A percentile compares a stretch with the other conserved stretches of the same genome.
phyloP scores from a whole-genome alignment of 805 yeast genomes.

The Monosporozyma solicola region DNA sequence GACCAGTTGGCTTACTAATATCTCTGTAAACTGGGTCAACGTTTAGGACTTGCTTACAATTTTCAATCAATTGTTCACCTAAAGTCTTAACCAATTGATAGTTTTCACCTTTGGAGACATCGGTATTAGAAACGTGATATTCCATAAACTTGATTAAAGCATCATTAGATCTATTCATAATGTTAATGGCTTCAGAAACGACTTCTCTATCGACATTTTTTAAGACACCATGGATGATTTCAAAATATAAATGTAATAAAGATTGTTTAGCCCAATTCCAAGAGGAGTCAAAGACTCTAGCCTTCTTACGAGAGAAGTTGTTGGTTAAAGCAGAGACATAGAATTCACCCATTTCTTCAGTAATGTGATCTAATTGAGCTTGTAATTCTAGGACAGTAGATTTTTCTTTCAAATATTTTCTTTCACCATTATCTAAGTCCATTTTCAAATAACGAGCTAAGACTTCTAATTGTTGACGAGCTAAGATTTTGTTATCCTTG shows the following conservation, averaged over 20 bases:
- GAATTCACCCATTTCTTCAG: conserved; percentile 75
- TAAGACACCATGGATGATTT: conserved; percentile 89
- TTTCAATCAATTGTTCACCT: conserved; percentile 90
- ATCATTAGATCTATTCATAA: conserved; percentile 96
- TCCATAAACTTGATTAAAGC: conserved; percentile 94
- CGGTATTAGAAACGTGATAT: conserved; percentile 57
- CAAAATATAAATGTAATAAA: conserved; percentile 85
- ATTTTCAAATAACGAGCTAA: conserved; percentile 90
- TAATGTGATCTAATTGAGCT: conserved; percentile 75
- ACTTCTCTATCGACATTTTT: conserved; percentile 91
- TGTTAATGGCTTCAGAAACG: conserved; percentile 89
- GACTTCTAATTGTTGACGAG: conserved; percentile 63
- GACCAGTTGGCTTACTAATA: conserved; percentile 89
- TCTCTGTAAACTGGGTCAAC: conserved; percentile 91
- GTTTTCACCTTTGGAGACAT: conserved; percentile 77
- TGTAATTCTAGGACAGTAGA: conserved; percentile 79
- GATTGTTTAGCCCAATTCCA: conserved; percentile 99
- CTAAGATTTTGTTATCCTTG: conserved; percentile 40
- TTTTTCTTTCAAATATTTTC: conserved; percentile 64
- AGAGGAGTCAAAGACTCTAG: conserved; percentile 92
- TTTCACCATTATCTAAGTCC: conserved; percentile 87
- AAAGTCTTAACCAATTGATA: conserved; percentile 81
- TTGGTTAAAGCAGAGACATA: conserved; percentile 90
- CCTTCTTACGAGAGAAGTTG: conserved; percentile 82
- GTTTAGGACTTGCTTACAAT: conserved; percentile 78